Conservation (phyloP, 176 grass and related monocot genomes). For the Aegilops tauschii region DNA sequence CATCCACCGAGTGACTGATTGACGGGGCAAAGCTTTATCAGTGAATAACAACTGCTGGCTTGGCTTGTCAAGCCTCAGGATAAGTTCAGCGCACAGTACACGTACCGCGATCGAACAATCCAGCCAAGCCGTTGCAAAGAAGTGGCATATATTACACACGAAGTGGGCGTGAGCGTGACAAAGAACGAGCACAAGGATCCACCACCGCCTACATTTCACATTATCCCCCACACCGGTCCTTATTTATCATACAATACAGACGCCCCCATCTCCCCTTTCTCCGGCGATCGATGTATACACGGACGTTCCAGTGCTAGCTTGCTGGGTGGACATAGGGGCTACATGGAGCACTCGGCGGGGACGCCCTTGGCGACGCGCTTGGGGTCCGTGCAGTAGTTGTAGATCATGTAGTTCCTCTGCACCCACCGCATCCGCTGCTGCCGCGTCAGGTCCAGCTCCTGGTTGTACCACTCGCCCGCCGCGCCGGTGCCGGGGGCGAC, state of each 20-base stretch:
- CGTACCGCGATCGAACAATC: neutral
- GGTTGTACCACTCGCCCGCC: constrained; percentile 62
- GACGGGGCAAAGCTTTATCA: neutral
- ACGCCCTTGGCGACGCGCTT: constrained; percentile 57
- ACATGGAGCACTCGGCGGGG: constrained; percentile 71
- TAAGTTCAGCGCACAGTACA: neutral
- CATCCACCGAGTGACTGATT: neutral
- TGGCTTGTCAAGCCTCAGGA: neutral
- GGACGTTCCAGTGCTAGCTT: neutral
- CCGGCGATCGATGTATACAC: neutral
- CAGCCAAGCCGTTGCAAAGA: neutral
- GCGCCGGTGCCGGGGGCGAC: neutral
- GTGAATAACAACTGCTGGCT: neutral
- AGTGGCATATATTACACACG: constrained; percentile 14
- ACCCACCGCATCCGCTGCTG: constrained; percentile 64
- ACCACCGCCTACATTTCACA: constrained; percentile 7
- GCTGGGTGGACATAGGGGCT: neutral
- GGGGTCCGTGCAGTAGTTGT: constrained; percentile 85
- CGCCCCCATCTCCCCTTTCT: neutral
- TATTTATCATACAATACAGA: constrained; percentile 24
- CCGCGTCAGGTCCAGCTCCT: constrained; percentile 71
- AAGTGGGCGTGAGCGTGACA: neutral
- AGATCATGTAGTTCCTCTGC: constrained; percentile 88
- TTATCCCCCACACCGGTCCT: neutral
- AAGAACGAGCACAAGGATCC: constrained; percentile 5